Conservation (phyloP, 2,329 filamentous ascomycete genomes). For the Thielaviopsis punctulata region DNA sequence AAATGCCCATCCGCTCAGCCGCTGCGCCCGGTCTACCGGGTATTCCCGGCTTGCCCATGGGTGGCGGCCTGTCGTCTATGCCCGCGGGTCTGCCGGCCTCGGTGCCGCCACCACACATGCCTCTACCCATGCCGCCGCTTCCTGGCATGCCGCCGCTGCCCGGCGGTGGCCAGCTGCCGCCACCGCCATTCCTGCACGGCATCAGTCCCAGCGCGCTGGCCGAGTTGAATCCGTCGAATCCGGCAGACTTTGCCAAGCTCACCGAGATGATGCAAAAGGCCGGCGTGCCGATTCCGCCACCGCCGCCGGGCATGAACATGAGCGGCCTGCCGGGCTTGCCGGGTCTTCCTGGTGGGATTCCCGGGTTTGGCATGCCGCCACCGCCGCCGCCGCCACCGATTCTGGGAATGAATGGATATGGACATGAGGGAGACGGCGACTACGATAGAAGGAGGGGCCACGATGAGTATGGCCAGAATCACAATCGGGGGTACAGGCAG, state of each 20-base stretch:
- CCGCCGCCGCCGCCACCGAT: conserved; percentile 25
- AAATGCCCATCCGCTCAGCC: conserved; percentile 45
- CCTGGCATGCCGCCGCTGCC: conserved; percentile 34
- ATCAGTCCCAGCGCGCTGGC: conserved; percentile 32
- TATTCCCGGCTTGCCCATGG: conserved; percentile 36
- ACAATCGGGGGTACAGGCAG: not conserved
- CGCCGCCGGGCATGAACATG: conserved; percentile 30
- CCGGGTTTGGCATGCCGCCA: conserved; percentile 18
- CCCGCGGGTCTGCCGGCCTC: conserved; percentile 28
- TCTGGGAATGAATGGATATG: conserved; percentile 6
- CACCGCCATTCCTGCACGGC: conserved; percentile 36
- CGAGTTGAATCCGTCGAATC: conserved; percentile 40
- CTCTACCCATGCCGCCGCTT: not conserved
- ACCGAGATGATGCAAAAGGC: conserved; percentile 49
- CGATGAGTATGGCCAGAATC: not conserved
- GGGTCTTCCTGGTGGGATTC: conserved; percentile 17
- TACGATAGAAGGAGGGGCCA: not conserved
- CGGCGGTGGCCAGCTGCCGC: conserved; percentile 25
- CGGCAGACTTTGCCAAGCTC: conserved; percentile 42
- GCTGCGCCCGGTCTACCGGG: conserved; percentile 19
- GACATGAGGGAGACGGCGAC: not conserved
- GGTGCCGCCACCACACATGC: conserved; percentile 17
- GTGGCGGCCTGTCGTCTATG: conserved; percentile 22
- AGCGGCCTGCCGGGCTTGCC: conserved; percentile 22
- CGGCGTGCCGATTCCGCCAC: conserved; percentile 42